These are phyloP conservation scores for Coemansia pectinata DNA, from an alignment of 192 early-diverging fungal species.

Conservation along the genomic window DNA sequence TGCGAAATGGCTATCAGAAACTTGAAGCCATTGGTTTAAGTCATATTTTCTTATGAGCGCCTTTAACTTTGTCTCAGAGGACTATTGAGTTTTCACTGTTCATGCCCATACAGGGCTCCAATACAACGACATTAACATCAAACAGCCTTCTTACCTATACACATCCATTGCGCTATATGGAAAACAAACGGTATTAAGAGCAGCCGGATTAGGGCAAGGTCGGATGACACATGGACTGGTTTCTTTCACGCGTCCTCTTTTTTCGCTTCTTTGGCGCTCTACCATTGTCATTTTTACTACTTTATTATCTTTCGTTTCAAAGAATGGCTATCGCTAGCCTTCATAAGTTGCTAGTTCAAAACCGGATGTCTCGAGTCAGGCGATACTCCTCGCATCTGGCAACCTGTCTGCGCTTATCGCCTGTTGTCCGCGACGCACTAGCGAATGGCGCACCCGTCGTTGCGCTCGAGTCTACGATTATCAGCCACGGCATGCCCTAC, in stretches of 20 bases:
- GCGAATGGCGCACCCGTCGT: constrained; percentile 69
- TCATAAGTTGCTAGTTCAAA: neutral
- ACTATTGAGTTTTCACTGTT: too few relatives aligned
- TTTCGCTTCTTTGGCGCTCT: neutral
- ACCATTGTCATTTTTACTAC: neutral
- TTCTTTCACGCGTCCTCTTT: neutral
- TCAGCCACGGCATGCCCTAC: constrained; percentile 96
- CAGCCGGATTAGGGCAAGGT: neutral
- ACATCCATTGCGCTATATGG: too few relatives aligned
- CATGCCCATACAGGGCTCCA: too few relatives aligned
- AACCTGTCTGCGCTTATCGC: constrained; percentile 17
- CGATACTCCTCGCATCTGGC: neutral
- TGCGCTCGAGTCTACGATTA: constrained; percentile 93
- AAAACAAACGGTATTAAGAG: too few relatives aligned
- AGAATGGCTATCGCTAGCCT: neutral
- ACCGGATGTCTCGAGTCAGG: neutral
- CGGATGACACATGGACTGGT: neutral
- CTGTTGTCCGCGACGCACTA: constrained; percentile 59
- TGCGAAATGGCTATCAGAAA: too few relatives aligned
- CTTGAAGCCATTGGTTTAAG: too few relatives aligned
- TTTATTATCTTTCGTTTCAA: neutral
- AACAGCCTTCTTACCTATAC: too few relatives aligned
- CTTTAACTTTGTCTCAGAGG: too few relatives aligned
- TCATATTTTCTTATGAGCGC: too few relatives aligned
- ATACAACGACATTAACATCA: too few relatives aligned